These are phyloP conservation scores for Hippophae rhamnoides DNA, from an alignment of 306 rosid species.

Conservation along the genomic window DNA sequence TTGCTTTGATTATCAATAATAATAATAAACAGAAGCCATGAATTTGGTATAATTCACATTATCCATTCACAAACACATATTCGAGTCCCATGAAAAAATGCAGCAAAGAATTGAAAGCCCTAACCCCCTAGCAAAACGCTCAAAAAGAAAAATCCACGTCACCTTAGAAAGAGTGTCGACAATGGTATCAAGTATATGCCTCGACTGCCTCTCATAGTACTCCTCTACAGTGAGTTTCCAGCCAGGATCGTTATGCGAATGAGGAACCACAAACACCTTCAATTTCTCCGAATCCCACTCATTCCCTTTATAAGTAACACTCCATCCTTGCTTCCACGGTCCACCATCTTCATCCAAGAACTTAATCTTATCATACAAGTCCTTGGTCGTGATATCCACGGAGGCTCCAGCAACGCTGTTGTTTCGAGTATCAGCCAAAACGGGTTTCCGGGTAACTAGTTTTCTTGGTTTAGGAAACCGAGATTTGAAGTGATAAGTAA, in stretches of 20 bases:
- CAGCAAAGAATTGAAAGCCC: neutral
- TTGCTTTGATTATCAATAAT: neutral
- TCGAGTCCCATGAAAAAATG: neutral
- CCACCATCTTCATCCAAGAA: conserved; percentile 85
- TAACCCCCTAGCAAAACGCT: neutral
- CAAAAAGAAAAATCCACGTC: neutral
- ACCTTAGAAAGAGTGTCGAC: conserved; percentile 79
- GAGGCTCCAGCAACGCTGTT: conserved; percentile 21
- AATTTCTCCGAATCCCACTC: conserved; percentile 92
- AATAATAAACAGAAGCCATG: too few species aligned
- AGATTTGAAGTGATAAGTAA: conserved; percentile 36
- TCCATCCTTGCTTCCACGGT: conserved; percentile 96
- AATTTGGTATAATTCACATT: too few species aligned
- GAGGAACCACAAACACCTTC: conserved; percentile 87
- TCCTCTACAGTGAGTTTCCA: conserved; percentile 94
- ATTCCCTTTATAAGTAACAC: conserved; percentile 65
- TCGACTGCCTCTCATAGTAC: conserved; percentile 73
- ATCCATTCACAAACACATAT: neutral
- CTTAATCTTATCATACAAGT: conserved; percentile 64
- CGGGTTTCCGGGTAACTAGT: conserved; percentile 32
- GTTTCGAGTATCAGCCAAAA: conserved; percentile 7
- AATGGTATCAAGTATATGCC: conserved; percentile 82
- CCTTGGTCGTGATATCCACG: conserved; percentile 87
- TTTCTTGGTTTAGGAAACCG: conserved; percentile 30
- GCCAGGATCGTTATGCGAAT: conserved; percentile 97